phyloP scores from a whole-genome alignment of 345 rosid species.

The Leavenworthia alabamica region DNA sequence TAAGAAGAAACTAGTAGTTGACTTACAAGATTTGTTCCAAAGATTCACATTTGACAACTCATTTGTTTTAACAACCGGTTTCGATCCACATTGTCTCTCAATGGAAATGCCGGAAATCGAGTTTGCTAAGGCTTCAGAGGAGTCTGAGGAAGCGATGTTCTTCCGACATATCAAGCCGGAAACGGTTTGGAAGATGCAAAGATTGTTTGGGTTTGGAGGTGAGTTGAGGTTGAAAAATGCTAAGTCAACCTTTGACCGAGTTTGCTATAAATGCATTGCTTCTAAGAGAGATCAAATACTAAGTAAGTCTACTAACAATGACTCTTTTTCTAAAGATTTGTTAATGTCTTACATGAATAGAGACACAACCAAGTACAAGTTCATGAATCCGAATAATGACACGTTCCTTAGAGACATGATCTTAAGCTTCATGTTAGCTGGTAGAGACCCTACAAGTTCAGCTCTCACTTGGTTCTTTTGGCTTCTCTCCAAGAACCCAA shows the following conservation, averaged over 20 bases:
- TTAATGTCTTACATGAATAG: constrained; percentile 1
- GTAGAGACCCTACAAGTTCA: constrained; percentile 37
- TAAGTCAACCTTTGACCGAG: too few relatives aligned
- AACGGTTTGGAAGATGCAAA: constrained; percentile 12
- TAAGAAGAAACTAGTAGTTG: not conserved
- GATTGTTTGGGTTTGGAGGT: not conserved
- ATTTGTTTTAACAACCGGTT: constrained; percentile 7
- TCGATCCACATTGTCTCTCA: constrained; percentile 6
- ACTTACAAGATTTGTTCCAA: constrained; percentile 30
- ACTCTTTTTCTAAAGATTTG: too few relatives aligned
- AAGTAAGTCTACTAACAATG: too few relatives aligned
- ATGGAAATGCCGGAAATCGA: not conserved
- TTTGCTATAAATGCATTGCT: not conserved
- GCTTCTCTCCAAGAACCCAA: constrained; percentile 35
- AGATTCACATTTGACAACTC: constrained; percentile 28
- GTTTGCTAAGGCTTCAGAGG: not conserved
- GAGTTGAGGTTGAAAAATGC: constrained; percentile 11
- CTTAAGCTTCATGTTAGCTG: constrained; percentile 31
- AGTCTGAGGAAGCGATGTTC: constrained; percentile 2
- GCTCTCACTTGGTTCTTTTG: constrained; percentile 38
- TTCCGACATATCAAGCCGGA: not conserved
- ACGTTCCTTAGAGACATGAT: constrained; percentile 33
- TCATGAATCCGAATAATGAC: constrained; percentile 2
- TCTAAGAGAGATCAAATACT: not conserved
- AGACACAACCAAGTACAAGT: constrained; percentile 9